These are phyloP conservation scores for Cercospora sojina DNA, from an alignment of 2,329 filamentous ascomycete genomes.

Conservation along the genomic window DNA sequence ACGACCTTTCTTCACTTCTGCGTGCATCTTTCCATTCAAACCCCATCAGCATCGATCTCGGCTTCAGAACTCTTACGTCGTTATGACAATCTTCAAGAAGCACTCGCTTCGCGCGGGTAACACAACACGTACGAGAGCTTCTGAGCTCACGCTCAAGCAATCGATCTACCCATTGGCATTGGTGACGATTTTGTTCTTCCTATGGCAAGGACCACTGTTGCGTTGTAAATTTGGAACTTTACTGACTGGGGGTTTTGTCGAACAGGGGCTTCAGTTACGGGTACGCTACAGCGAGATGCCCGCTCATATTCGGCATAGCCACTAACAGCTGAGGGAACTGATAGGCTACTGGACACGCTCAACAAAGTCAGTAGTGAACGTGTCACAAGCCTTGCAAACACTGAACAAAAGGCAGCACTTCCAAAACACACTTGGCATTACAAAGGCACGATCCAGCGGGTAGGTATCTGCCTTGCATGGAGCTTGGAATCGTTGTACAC, in stretches of 20 bases:
- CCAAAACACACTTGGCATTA: constrained; percentile 47
- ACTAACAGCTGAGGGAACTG: neutral
- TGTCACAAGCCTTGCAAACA: constrained; percentile 43
- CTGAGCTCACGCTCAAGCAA: constrained; percentile 24
- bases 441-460: constrained; percentile 42
- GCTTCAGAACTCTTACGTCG: neutral
- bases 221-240: neutral
- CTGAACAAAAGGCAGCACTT: constrained; percentile 52
- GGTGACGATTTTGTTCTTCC: constrained; percentile 65
- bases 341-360: constrained; percentile 54
- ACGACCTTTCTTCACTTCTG: neutral
- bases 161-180: constrained; percentile 56
- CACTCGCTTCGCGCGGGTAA: constrained; percentile 22
- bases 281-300: neutral
- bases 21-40: neutral
- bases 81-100: constrained; percentile 26
- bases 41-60: neutral
- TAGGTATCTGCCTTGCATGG: neutral
- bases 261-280: constrained; percentile 6
- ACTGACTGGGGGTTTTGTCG: neutral
- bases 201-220: constrained; percentile 46
- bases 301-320: neutral
- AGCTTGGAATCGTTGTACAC: neutral
- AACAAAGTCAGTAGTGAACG: constrained; percentile 37
- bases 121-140: constrained; percentile 22